Conservation (phyloP, 495 filamentous ascomycete genomes). For the Aspergillus panamensis region DNA sequence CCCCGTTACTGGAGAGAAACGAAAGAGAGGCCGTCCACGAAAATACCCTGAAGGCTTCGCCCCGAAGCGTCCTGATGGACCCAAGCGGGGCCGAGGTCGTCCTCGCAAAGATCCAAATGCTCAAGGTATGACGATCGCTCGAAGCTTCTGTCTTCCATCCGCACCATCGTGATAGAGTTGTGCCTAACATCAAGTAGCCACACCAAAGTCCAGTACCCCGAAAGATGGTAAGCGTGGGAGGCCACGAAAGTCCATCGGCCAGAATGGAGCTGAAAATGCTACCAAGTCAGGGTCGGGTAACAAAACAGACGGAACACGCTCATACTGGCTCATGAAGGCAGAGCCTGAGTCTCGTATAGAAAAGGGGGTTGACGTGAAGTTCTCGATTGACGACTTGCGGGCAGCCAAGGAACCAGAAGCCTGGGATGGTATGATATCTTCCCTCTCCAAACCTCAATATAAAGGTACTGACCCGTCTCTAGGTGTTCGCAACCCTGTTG, state of each 20-base stretch:
- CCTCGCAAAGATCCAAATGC: conserved; percentile 31
- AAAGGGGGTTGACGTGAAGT: conserved; percentile 82
- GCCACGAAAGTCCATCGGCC: conserved; percentile 16
- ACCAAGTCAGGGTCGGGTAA: conserved; percentile 8
- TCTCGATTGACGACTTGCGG: conserved; percentile 89
- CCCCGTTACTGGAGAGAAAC: conserved; percentile 35
- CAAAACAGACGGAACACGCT: conserved; percentile 20
- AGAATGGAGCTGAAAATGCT: conserved; percentile 11
- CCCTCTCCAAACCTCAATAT: neutral
- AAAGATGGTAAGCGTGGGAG: conserved; percentile 23
- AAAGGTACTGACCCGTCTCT: conserved; percentile 22
- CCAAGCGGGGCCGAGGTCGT: conserved; percentile 42
- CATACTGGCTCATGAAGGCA: conserved; percentile 94
- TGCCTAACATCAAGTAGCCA: conserved; percentile 7
- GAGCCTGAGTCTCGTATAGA: conserved; percentile 85
- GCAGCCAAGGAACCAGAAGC: conserved; percentile 68
- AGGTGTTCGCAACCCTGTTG: conserved; percentile 58
- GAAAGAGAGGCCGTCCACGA: conserved; percentile 39
- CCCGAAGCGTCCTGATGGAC: conserved; percentile 26
- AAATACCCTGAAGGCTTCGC: conserved; percentile 29
- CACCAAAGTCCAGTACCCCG: conserved; percentile 22
- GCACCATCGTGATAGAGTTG: neutral
- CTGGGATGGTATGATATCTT: conserved; percentile 69
- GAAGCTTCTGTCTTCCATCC: neutral
- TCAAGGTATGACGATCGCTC: conserved; percentile 9